Percentiles rank a stretch among this genome's conserved stretches.
Conservation (phyloP, 306 rosid species). For the Fragaria iinumae region DNA sequence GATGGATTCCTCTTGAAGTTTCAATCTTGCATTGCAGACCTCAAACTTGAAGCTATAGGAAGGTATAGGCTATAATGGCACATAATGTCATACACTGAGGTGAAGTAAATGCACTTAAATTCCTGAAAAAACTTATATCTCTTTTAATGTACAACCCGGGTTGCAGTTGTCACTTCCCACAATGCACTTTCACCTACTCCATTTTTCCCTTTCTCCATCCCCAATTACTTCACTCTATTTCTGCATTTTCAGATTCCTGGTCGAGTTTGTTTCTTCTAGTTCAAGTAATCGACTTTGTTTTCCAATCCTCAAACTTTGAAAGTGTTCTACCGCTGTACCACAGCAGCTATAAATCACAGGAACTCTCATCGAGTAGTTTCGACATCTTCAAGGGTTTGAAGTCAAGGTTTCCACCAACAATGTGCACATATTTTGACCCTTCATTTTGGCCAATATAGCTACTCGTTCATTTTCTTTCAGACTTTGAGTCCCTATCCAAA, state of each 20-base stretch:
- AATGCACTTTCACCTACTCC: background rate
- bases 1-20: background rate
- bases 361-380: background rate
- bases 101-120: constrained; percentile 13
- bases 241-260: background rate
- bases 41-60: background rate
- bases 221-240: background rate
- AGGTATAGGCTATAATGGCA: background rate
- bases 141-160: constrained; percentile 12
- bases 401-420: background rate
- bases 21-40: background rate
- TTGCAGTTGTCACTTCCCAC: constrained; percentile 1
- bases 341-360: background rate
- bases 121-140: background rate
- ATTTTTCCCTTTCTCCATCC: background rate
- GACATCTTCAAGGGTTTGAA: background rate
- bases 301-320: background rate
- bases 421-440: background rate
- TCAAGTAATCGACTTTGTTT: background rate
- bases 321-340: background rate
- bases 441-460: background rate
- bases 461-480: background rate
- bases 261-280: background rate
- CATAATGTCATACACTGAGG: constrained; percentile 1
- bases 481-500: background rate